Conservation (phyloP, 1,139 yeast species). For the Sugiyamaella castrensis region DNA sequence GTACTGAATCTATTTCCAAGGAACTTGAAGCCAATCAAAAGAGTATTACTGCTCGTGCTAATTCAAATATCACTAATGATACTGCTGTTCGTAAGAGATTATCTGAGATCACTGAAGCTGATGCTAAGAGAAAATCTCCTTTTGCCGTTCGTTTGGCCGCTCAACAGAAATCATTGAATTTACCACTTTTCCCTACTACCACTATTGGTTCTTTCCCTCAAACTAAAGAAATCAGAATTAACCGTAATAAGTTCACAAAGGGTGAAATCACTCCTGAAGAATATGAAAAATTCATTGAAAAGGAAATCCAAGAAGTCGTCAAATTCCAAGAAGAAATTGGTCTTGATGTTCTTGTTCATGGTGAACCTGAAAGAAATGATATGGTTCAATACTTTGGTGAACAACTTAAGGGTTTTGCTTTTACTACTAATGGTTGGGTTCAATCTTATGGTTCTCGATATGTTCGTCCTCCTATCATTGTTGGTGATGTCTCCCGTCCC, state of each 20-base stretch:
- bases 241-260: constrained; percentile 97
- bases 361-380: constrained; percentile 99
- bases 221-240: constrained; percentile 97
- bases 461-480: constrained; percentile 98
- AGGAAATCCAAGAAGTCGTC: constrained; percentile 93
- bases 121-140: constrained; percentile 70
- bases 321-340: constrained; percentile 99
- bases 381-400: constrained; percentile 99
- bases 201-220: constrained; percentile 99
- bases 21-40: constrained; percentile 79
- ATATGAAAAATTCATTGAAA: constrained; percentile 92
- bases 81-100: constrained; percentile 87
- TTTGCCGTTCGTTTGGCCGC: constrained; percentile 84
- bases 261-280: constrained; percentile 93
- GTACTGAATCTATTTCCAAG: constrained; percentile 62
- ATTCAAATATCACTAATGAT: constrained; percentile 87
- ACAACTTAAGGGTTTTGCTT: constrained; percentile 95
- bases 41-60: constrained; percentile 80
- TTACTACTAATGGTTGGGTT: constrained; percentile 99
- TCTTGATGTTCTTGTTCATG: constrained; percentile 96
- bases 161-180: constrained; percentile 83
- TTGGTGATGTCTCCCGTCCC: constrained; percentile 99
- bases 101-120: constrained; percentile 71
- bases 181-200: constrained; percentile 99
- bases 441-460: constrained; percentile 99